A percentile compares a stretch with the other conserved stretches of the same genome.
phyloP scores from a whole-genome alignment of 164 flowering plant species.

The Chloranthus sessilifolius region DNA sequence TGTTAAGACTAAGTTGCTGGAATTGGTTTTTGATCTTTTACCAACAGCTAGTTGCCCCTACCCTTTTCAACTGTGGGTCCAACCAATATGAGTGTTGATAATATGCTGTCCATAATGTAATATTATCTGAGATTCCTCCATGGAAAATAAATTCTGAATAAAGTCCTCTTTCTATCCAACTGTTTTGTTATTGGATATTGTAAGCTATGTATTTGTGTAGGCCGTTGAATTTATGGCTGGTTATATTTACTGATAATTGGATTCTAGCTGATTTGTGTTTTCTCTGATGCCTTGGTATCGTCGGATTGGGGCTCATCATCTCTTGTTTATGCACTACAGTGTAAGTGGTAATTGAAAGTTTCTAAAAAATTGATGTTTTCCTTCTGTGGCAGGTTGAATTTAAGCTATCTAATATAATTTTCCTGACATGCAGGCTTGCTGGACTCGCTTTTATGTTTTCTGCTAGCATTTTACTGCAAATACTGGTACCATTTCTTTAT shows the following conservation, averaged over 20 bases:
- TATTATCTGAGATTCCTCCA: no score
- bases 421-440: conserved; percentile 60
- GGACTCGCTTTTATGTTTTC: conserved; percentile 99
- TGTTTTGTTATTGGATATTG: no score
- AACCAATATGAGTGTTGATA: no score
- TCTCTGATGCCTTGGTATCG: conserved; percentile 1
- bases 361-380: neutral
- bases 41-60: no score
- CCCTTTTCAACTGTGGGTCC: no score
- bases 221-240: no score
- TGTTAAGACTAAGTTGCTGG: no score
- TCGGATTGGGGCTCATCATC: conserved; percentile 7
- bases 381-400: conserved; percentile 3
- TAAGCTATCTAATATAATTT: neutral
- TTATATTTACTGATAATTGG: neutral
- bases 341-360: conserved; percentile 57
- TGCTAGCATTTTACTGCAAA: conserved; percentile 81
- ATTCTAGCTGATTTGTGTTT: conserved; percentile 11
- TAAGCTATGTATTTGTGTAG: no score
- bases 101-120: no score
- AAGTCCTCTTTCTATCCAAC: no score
- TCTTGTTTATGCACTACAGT: conserved; percentile 29
- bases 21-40: no score
- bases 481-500: conserved; percentile 54
- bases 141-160: no score